Evolutionary conservation across 371 early-diverging fungal species (phyloP).

Genomic region (Rhizopus sp.): DNA sequence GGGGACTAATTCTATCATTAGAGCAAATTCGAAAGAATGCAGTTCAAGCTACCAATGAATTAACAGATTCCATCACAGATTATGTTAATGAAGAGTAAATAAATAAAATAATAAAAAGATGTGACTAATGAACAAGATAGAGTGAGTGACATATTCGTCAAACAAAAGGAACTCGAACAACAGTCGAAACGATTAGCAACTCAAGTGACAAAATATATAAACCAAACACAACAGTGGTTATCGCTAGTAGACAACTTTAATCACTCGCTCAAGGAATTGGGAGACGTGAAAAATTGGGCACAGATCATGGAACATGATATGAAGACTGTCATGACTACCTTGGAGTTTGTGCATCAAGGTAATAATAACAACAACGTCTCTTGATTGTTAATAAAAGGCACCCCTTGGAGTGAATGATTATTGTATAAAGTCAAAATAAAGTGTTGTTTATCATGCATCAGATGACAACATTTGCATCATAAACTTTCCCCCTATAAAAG

Average conservation of each 20-base stretch:
- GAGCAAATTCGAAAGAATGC: constrained; percentile 62
- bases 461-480: too few species aligned
- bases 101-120: neutral
- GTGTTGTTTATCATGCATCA: too few species aligned
- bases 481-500: too few species aligned
- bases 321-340: constrained; percentile 30
- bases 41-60: constrained; percentile 44
- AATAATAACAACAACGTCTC: too few species aligned
- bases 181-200: constrained; percentile 55
- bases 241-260: constrained; percentile 62
- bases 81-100: constrained; percentile 58
- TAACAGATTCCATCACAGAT: constrained; percentile 60
- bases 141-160: constrained; percentile 56
- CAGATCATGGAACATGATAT: constrained; percentile 50
- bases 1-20: constrained; percentile 20
- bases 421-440: too few species aligned
- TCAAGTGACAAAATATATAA: constrained; percentile 50
- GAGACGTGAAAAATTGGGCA: constrained; percentile 84
- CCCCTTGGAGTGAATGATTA: too few species aligned
- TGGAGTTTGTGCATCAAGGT: constrained; percentile 38
- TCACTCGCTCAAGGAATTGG: constrained; percentile 71
- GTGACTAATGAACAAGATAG: constrained; percentile 20
- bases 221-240: constrained; percentile 69
- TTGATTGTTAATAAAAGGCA: too few species aligned
- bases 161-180: constrained; percentile 66